These are phyloP conservation scores for Eragrostis curvula DNA, from an alignment of 176 grass and related monocot genomes.

Conservation along the genomic window DNA sequence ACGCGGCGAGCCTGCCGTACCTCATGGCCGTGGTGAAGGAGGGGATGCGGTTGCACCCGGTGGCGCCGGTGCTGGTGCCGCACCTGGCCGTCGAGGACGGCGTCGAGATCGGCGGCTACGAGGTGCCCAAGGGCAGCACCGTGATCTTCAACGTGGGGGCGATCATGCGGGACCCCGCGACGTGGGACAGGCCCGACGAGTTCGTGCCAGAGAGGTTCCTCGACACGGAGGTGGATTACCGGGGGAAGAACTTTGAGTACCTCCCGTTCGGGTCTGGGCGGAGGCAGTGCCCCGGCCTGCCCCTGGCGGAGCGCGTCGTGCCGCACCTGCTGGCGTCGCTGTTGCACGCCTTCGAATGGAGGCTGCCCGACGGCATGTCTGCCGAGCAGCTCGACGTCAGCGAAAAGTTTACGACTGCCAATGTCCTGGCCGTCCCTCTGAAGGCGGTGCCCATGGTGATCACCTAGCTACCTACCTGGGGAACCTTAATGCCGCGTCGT, in stretches of 20 bases:
- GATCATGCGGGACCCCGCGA: constrained; percentile 40
- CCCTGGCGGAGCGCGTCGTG: constrained; percentile 35
- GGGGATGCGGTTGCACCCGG: background rate
- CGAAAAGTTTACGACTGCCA: background rate
- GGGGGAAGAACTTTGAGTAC: constrained; percentile 31
- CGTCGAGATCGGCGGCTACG: constrained; percentile 33
- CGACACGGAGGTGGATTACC: background rate
- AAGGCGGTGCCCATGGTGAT: background rate
- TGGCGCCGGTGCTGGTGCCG: background rate
- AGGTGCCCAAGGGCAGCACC: too few species aligned
- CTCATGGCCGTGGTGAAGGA: constrained; percentile 41
- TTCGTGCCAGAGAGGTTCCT: constrained; percentile 50
- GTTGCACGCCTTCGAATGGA: constrained; percentile 43
- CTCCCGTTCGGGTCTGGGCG: constrained; percentile 47
- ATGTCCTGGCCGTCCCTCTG: constrained; percentile 29
- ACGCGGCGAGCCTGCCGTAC: constrained; percentile 17
- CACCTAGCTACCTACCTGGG: too few species aligned
- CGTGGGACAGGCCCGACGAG: constrained; percentile 29
- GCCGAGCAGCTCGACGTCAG: constrained; percentile 12
- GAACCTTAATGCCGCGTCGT: too few species aligned
- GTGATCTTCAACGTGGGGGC: constrained; percentile 40
- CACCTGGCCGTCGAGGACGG: constrained; percentile 30
- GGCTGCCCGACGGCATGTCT: constrained; percentile 33
- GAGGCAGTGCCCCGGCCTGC: constrained; percentile 42
- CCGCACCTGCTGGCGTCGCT: constrained; percentile 29